Conservation (phyloP, 2,329 filamentous ascomycete genomes). For the Fusarium aywerte region DNA sequence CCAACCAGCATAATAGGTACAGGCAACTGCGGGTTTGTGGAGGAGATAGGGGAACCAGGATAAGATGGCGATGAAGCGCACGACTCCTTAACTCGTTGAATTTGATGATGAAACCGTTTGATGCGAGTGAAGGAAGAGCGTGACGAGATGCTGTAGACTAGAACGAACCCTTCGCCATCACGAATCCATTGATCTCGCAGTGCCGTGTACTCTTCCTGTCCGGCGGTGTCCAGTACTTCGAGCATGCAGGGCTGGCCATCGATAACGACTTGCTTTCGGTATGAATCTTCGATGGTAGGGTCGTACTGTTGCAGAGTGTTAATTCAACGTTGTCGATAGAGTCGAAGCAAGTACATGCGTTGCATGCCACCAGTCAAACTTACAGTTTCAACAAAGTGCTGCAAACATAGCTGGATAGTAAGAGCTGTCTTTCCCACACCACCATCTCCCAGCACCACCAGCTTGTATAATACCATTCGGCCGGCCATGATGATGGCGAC, state of each 20-base stretch:
- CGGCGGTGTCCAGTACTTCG: conserved; percentile 95
- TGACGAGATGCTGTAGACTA: conserved; percentile 98
- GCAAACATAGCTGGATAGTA: conserved; percentile 95
- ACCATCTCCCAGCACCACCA: conserved; percentile 94
- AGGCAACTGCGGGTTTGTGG: conserved; percentile 69
- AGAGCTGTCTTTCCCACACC: conserved; percentile 94
- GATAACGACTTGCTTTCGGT: conserved; percentile 91
- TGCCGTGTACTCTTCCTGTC: conserved; percentile 98
- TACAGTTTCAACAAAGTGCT: conserved; percentile 97
- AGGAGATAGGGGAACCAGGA: conserved; percentile 76
- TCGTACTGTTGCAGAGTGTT: conserved; percentile 70
- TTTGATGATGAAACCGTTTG: conserved; percentile 95
- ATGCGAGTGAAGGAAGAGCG: conserved; percentile 95
- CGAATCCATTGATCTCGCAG: conserved; percentile 98
- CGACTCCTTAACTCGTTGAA: conserved; percentile 96
- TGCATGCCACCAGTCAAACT: conserved; percentile 48
- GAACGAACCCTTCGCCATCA: conserved; percentile 95
- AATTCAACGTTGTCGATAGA: conserved; percentile 13
- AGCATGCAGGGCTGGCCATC: conserved; percentile 97
- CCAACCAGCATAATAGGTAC: conserved; percentile 98
- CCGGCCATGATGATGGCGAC: conserved; percentile 73
- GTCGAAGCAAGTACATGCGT: conserved; percentile 4
- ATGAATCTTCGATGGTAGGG: conserved; percentile 88
- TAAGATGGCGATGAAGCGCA: conserved; percentile 80
- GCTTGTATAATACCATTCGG: conserved; percentile 95